phyloP scores from a whole-genome alignment of 1,139 yeast genomes.

The Torulaspora pretoriensis region DNA sequence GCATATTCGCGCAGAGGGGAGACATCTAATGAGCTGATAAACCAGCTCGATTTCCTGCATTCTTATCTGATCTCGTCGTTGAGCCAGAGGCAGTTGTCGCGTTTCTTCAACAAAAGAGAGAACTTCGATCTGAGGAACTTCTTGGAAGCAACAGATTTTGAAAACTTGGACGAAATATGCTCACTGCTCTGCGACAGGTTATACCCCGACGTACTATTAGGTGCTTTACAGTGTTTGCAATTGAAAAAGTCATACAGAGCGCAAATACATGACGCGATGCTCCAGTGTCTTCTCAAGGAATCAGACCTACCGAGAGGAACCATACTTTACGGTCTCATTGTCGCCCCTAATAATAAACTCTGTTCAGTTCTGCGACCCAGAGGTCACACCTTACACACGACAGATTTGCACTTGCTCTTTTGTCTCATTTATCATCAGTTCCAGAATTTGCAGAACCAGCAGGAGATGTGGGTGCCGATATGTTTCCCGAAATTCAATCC shows the following conservation, averaged over 20 bases:
- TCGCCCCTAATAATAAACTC: constrained; percentile 51
- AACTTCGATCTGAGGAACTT: constrained; percentile 79
- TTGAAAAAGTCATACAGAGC: constrained; percentile 46
- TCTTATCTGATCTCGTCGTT: constrained; percentile 76
- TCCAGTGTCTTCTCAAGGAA: constrained; percentile 21
- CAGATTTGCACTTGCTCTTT: constrained; percentile 60
- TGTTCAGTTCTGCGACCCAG: constrained; percentile 61
- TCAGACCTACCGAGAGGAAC: constrained; percentile 33
- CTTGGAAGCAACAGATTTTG: constrained; percentile 45
- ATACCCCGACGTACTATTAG: constrained; percentile 54
- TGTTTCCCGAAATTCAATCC: constrained; percentile 89
- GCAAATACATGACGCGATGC: constrained; percentile 37
- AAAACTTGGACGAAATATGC: constrained; percentile 29
- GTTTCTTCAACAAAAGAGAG: constrained; percentile 65
- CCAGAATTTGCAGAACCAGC: constrained; percentile 38
- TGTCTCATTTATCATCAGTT: constrained; percentile 53
- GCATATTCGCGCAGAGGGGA: constrained; percentile 62
- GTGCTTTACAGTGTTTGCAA: constrained; percentile 57
- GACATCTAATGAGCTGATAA: constrained; percentile 50
- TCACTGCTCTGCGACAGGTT: constrained; percentile 39
- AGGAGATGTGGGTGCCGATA: constrained; percentile 90
- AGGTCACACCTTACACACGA: constrained; percentile 63
- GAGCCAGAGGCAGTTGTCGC: constrained; percentile 67
- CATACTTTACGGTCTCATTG: constrained; percentile 58
- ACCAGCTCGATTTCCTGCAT: constrained; percentile 71